These are phyloP conservation scores for Candida tropicalis DNA, from an alignment of 1,139 yeast genomes.

Conservation along the genomic window DNA sequence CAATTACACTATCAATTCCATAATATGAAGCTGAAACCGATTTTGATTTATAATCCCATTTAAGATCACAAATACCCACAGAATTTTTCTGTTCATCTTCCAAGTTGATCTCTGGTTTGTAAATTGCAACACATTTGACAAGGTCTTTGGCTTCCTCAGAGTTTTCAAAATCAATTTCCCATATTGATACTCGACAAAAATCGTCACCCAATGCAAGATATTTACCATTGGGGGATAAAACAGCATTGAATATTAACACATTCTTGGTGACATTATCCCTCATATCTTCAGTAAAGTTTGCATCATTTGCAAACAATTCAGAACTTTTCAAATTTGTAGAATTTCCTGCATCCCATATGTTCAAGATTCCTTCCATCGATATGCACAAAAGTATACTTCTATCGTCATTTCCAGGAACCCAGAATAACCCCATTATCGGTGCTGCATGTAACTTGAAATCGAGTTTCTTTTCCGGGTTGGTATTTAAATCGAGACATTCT, in stretches of 20 bases:
- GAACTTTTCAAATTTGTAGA: slow-evolving; percentile 35
- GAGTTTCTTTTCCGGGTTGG: slow-evolving; percentile 15
- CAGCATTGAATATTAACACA: slow-evolving; percentile 47
- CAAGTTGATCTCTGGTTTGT: slow-evolving; percentile 18
- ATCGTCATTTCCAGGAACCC: slow-evolving; percentile 42
- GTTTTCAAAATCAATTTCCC: slow-evolving; percentile 41
- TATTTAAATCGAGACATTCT: slow-evolving; percentile 35
- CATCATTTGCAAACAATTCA: slow-evolving; percentile 26
- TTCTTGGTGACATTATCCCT: slow-evolving; percentile 17
- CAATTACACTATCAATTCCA: slow-evolving; percentile 44
- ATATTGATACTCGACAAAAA: slow-evolving; percentile 56
- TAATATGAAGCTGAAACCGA: slow-evolving; percentile 43
- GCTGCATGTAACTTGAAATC: slow-evolving; percentile 45
- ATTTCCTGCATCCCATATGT: slow-evolving; percentile 63
- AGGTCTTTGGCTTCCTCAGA: slow-evolving; percentile 14
- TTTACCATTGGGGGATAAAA: slow-evolving; percentile 50
- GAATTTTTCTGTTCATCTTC: slow-evolving; percentile 11
- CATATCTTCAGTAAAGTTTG: slow-evolving; percentile 21
- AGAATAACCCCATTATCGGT: slow-evolving; percentile 56
- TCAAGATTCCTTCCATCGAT: slow-evolving; percentile 71
- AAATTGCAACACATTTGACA: slow-evolving; percentile 30
- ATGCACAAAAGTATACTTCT: slow-evolving; percentile 33
- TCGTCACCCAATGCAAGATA: slow-evolving; percentile 66
- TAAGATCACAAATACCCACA: slow-evolving; percentile 42
- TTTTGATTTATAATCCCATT: slow-evolving; percentile 43